A percentile compares a stretch with the other conserved stretches of the same genome.
These are phyloP conservation scores for Colletotrichum abscissum DNA, from an alignment of 2,329 filamentous ascomycete genomes.

Conservation along the genomic window DNA sequence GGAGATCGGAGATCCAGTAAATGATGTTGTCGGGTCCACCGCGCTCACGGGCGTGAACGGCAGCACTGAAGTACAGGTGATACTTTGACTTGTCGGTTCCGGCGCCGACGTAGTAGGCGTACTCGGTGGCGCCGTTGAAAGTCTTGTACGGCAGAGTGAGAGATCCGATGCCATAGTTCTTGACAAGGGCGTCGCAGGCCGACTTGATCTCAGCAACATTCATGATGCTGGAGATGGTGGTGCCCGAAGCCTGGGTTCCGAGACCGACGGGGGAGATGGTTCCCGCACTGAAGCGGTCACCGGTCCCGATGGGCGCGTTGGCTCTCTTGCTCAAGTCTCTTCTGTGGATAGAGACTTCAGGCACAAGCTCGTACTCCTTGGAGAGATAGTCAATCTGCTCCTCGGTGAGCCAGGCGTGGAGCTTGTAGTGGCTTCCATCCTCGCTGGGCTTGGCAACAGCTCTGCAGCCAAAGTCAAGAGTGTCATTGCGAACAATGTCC, in stretches of 20 bases:
- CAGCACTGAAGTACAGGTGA: conserved; percentile 63
- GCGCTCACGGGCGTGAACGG: conserved; percentile 68
- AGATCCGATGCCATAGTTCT: conserved; percentile 52
- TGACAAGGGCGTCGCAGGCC: conserved; percentile 54
- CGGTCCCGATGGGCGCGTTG: conserved; percentile 47
- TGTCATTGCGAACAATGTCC: conserved; percentile 30
- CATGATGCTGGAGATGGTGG: conserved; percentile 54
- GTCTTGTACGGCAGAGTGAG: conserved; percentile 55
- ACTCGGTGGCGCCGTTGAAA: conserved; percentile 50
- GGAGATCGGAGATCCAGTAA: conserved; percentile 68
- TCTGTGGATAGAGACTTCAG: conserved; percentile 18
- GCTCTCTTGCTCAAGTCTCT: conserved; percentile 21
- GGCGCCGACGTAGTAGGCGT: conserved; percentile 38
- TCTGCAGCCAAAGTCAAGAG: conserved; percentile 31
- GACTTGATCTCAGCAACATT: conserved; percentile 57
- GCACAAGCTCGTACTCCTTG: conserved; percentile 25
- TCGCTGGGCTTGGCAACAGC: conserved; percentile 27
- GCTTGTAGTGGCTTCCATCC: conserved; percentile 28
- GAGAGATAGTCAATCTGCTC: conserved; percentile 27
- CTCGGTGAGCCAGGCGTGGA: conserved; percentile 29
- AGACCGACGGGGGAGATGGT: conserved; percentile 43
- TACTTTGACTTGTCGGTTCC: conserved; percentile 43
- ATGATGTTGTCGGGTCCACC: conserved; percentile 66
- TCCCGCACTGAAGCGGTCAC: conserved; percentile 33
- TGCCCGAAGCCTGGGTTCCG: conserved; percentile 38